Evolutionary conservation across 495 filamentous ascomycete genomes (phyloP), one percentile per base, ranked within the genome.

Genomic region (Penicillium bialowiezense): DNA sequence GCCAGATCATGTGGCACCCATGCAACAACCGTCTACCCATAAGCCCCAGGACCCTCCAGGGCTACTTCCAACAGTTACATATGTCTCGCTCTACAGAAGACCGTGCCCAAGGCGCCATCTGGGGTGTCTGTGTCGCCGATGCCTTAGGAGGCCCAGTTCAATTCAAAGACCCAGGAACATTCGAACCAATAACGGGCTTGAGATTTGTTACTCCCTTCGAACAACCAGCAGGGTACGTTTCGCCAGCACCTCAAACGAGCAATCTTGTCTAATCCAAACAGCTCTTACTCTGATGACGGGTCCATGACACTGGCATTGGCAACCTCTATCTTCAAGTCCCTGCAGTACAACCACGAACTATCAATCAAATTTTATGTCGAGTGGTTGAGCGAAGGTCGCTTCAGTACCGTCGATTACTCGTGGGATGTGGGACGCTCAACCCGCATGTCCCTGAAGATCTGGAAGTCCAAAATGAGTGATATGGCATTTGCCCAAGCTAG

Each of bases 141-240:
- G 76, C 76, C 17, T 70, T 79, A 3, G 76, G 76, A 12, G 76
- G 60, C 6, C 76, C 73, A 1, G 69, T 70, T 0, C 70, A 77
- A 45, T 78, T 78, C 48, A 41, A 41, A 3, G 32, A 17, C 5
- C 56, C 64, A 35, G 67, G 64, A 20, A 64, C 63, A 13, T 79
- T 79, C 52, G 31, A 60, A 2, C 60, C 55, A 10, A 61, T 77
- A 44, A 67, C 56, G 6, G 57, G 44, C 3, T 43, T 72, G 20
- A 54, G 39, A 35, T 54, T 28, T 17, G 55, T 68, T 2, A 38
- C 21, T 2, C 62, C 57, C 8, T 61, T 58, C 23, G 3, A 44
- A 3, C 15, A 61, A 42, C 64, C 62, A 31, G 59, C 59, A 7
- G 62, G 64, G 64, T 63, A 50, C 10, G 37, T 47, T 24, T 34